Percentiles rank a stretch among this genome's conserved stretches.
phyloP scores from a whole-genome alignment of 148 eudicot genomes.

The Vaccinium macrocarpon region DNA sequence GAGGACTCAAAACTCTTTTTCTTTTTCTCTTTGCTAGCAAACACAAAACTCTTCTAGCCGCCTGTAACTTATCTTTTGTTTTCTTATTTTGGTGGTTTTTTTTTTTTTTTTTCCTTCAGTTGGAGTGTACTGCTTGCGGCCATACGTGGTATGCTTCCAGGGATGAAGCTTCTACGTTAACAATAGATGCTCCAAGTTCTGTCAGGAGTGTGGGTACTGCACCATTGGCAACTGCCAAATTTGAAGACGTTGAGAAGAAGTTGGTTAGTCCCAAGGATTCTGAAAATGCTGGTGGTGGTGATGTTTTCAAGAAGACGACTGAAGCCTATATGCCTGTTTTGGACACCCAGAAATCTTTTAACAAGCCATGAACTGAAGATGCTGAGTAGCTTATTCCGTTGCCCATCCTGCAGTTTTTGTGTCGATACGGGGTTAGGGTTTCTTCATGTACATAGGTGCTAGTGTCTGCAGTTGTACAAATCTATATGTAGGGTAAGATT shows the following conservation, averaged over 20 bases:
- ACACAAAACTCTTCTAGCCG: background rate
- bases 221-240: conserved; percentile 87
- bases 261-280: conserved; percentile 70
- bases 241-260: conserved; percentile 77
- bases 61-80: conserved; percentile 12
- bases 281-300: conserved; percentile 31
- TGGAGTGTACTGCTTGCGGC: conserved; percentile 82
- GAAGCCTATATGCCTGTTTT: conserved; percentile 49
- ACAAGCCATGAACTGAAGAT: conserved; percentile 42
- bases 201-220: conserved; percentile 61
- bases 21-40: too few species aligned
- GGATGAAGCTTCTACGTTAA: conserved; percentile 68
- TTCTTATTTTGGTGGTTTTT: conserved; percentile 15
- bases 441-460: background rate
- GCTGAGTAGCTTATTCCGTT: background rate
- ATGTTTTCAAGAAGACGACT: conserved; percentile 44
- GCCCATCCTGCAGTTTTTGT: too few species aligned
- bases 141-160: conserved; percentile 80
- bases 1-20: too few species aligned
- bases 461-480: background rate
- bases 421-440: background rate
- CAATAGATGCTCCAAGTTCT: conserved; percentile 68
- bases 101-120: too few species aligned
- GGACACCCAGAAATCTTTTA: conserved; percentile 64
- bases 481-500: background rate